These are phyloP conservation scores for Ceratobasidium sp. DNA, from an alignment of 1,284 basidiomycete species.

Conservation along the genomic window DNA sequence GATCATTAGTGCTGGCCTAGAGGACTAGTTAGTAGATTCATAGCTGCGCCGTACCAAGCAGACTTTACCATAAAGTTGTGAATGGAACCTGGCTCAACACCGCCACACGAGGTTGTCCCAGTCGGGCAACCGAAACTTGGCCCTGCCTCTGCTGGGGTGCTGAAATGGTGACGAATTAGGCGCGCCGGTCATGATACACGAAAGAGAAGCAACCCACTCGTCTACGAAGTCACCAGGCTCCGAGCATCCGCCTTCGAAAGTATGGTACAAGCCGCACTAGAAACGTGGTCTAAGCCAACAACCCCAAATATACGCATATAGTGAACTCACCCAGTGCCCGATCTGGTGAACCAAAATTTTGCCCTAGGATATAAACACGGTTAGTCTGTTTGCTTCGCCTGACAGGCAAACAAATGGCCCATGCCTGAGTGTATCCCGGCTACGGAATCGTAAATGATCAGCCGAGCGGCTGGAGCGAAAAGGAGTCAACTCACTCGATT, in stretches of 20 bases:
- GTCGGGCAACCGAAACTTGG: neutral
- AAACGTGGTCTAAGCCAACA: too few relatives aligned
- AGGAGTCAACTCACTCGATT: neutral
- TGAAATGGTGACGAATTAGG: neutral
- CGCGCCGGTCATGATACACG: neutral
- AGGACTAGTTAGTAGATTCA: neutral
- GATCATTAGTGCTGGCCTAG: constrained; percentile 16
- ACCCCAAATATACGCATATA: too few relatives aligned
- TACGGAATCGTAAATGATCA: too few relatives aligned
- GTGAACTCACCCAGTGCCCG: too few relatives aligned
- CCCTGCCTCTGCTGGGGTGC: neutral
- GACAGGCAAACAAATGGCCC: too few relatives aligned
- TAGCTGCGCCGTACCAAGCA: too few relatives aligned
- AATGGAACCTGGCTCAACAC: neutral
- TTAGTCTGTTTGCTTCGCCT: too few relatives aligned
- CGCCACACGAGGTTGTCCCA: neutral
- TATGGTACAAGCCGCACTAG: constrained; percentile 11
- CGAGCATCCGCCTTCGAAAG: constrained; percentile 15
- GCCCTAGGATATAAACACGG: too few relatives aligned
- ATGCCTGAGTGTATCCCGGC: too few relatives aligned
- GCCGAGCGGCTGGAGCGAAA: too few relatives aligned
- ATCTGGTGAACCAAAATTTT: too few relatives aligned
- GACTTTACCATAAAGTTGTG: constrained; percentile 14
- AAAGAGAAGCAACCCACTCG: neutral
- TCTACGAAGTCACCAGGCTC: neutral